Evolutionary conservation across 108 stramenopile species (phyloP).

Genomic region (Conticribra weissflogii): DNA sequence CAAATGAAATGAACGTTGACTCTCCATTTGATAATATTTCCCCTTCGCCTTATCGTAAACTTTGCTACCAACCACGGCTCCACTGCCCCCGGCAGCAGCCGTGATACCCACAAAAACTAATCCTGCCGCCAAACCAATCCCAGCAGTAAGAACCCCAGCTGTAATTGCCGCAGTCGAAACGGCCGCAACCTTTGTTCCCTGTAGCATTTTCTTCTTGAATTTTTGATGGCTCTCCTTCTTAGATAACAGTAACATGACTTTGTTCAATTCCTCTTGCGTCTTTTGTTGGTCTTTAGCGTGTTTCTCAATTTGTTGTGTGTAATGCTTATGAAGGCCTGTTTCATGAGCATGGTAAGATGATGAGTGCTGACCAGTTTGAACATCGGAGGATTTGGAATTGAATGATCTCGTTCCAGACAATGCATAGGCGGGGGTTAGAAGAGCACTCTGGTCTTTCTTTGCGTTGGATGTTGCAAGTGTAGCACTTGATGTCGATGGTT

Average conservation of each 20-base stretch:
- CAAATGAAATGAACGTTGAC: conserved; percentile 51
- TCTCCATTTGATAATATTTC: conserved; percentile 33
- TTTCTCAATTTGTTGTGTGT: conserved; percentile 49
- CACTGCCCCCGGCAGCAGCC: conserved; percentile 81
- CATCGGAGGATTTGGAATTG: neutral
- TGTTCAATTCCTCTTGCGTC: conserved; percentile 40
- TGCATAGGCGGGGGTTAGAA: neutral
- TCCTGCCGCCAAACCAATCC: conserved; percentile 79
- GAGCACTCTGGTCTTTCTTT: neutral
- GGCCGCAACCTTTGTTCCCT: conserved; percentile 75
- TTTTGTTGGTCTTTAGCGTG: conserved; percentile 40
- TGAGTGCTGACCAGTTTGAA: neutral
- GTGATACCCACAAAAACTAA: conserved; percentile 73
- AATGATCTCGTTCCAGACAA: neutral
- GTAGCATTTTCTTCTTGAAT: conserved; percentile 56
- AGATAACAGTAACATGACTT: conserved; percentile 22
- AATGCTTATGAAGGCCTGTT: conserved; percentile 46
- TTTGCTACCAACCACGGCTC: conserved; percentile 65
- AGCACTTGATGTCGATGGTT: neutral
- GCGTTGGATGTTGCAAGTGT: neutral
- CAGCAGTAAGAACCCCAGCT: conserved; percentile 79
- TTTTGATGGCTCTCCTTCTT: conserved; percentile 38
- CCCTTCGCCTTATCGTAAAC: conserved; percentile 43
- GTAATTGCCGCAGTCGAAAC: conserved; percentile 76
- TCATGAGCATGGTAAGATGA: conserved; percentile 11